These are phyloP conservation scores for Goniomonas avonlea DNA, from an alignment of 78 protist genomes.

Conservation along the genomic window DNA sequence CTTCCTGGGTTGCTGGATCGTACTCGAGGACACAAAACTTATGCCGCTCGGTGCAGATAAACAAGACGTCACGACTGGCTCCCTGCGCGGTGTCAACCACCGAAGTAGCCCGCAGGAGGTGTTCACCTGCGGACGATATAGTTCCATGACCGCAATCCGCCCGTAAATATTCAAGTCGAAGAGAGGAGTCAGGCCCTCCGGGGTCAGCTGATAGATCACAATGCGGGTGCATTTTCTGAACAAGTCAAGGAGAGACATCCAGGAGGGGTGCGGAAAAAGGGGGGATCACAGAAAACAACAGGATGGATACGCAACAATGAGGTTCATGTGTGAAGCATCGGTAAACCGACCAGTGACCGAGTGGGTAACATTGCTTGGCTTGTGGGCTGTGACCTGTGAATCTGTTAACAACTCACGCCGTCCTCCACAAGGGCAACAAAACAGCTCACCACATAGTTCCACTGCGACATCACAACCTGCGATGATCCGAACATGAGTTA, in stretches of 20 bases:
- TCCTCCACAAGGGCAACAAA: too few species aligned
- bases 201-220: slow-evolving; percentile 47
- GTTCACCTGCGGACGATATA: slow-evolving; percentile 26
- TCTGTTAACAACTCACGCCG: too few species aligned
- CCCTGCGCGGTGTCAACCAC: neutral
- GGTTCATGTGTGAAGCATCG: slow-evolving; percentile 48
- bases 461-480: too few species aligned
- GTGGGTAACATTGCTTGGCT: slow-evolving; percentile 65
- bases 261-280: neutral
- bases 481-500: too few species aligned
- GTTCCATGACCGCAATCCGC: slow-evolving; percentile 38
- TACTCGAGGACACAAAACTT: slow-evolving; percentile 52
- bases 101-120: neutral
- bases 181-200: slow-evolving; percentile 56
- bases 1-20: slow-evolving; percentile 34
- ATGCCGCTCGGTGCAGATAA: slow-evolving; percentile 54
- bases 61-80: slow-evolving; percentile 35
- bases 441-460: too few species aligned
- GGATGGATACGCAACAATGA: slow-evolving; percentile 47
- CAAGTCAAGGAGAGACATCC: neutral
- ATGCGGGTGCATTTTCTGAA: slow-evolving; percentile 47
- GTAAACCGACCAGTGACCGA: slow-evolving; percentile 54
- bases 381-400: slow-evolving; percentile 71
- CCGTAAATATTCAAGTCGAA: slow-evolving; percentile 64
- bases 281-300: neutral